Conservation (phyloP, 2,329 filamentous ascomycete genomes). For the Fusarium miscanthi region DNA sequence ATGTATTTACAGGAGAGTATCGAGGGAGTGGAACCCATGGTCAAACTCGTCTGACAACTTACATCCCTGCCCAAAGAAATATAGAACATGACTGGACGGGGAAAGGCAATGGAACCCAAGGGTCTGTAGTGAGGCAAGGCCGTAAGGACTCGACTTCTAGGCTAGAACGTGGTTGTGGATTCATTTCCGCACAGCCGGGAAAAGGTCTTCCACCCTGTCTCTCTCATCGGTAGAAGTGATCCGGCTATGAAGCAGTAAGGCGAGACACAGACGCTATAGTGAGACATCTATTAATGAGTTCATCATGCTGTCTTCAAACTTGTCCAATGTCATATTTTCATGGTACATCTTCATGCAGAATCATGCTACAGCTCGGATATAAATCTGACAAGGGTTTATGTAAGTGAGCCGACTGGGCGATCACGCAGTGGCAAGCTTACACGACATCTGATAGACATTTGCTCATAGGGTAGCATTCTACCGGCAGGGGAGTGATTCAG, state of each 20-base stretch:
- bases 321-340: not conserved
- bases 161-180: conserved; percentile 3
- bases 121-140: not conserved
- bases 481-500: not conserved
- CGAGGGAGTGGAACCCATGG: not conserved
- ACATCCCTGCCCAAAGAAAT: not conserved
- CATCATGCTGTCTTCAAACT: not conserved
- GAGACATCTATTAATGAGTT: not conserved
- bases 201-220: not conserved
- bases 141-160: not conserved
- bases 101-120: not conserved
- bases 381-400: not conserved
- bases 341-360: not conserved
- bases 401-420: not conserved
- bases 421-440: not conserved
- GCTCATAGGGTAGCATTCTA: not conserved
- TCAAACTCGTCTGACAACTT: not conserved
- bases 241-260: not conserved
- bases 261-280: not conserved
- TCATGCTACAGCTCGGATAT: not conserved
- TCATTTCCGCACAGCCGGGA: not conserved
- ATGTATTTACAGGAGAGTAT: not conserved
- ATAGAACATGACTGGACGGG: not conserved
- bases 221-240: not conserved
- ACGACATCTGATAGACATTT: not conserved